Base-by-base conservation (phyloP, 371 early-diverging fungal species). In the Rhizopus microsporus region DNA sequence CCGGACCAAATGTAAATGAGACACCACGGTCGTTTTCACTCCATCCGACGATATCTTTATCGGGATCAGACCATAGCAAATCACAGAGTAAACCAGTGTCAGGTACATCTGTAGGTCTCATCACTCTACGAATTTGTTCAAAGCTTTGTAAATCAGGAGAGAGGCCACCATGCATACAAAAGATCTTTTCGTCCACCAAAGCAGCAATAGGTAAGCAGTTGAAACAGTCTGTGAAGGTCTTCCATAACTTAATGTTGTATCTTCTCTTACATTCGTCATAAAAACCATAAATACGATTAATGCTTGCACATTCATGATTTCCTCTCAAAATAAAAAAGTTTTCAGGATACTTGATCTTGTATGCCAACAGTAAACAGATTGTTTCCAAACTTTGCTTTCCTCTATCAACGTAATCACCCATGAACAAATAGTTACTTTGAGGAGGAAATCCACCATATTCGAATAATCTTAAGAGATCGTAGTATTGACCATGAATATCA, bases 11-110 rank as follows among this genome's bases (percentile, higher is more conserved):
- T 43, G 93, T 92, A 62, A 90, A 96, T 15, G 89, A 88, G 4
- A 99, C 97, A 17, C 99, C 99, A 52, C 99, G 88, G 54, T 98
- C 99, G 72, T 98, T 99, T 63, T 97, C 96, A 69, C 92, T 93
- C 97, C 98, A 97, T n/a, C 91, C 92, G 54, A 66, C 60, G 29
- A 86, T 82, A 13, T 79, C 83, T 56, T 86, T 85, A 44, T 88
- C 87, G 5, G 92, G 92, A 59, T 92, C 92, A 2, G 93, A 89
- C 97, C 97, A 96, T 54, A 99, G 76, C 45, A 99, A 73, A 80
- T 92, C 90, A 66, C 86, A 86, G 49, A 91, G 65, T 9, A 90
- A 70, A 17, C 89, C 76, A 33, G 72, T 69, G 68, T 99, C 99
- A 16, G 99, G 99, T 7, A 99, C 92, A 65, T 98, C 98, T n/a